Base-by-base conservation (phyloP, 148 eudicot species). In the Diospyros kaki region DNA sequence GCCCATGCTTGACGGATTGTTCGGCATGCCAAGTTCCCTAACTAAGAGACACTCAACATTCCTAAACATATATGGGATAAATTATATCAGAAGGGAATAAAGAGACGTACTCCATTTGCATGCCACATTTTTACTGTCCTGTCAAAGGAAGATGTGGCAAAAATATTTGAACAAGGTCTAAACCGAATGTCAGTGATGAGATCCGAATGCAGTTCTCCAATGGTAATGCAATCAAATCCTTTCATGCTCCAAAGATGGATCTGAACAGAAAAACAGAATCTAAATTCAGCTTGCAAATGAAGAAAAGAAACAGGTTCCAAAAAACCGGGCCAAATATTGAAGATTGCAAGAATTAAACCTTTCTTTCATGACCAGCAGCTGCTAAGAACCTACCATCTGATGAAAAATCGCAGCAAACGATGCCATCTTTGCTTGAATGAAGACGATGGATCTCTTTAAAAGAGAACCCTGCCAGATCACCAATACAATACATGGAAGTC, bases 61-160 rank as follows among this genome's bases (percentile, higher is more conserved):
- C n/a, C n/a, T n/a, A n/a, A n/a, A n/a, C n/a, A n/a, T n/a, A n/a
- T n/a, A n/a, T n/a, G n/a, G n/a, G n/a, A n/a, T n/a, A n/a, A n/a
- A n/a, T n/a, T n/a, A n/a, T n/a, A n/a, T n/a, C n/a, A n/a, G n/a
- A n/a, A n/a, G n/a, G n/a, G n/a, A n/a, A n/a, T n/a, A n/a, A n/a
- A 48, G 52, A 48, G 52, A 48, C 52, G 73, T 80, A 86, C 92
- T n/a, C 48, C 76, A 43, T 72, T 75, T 72, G 85, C 79, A 79
- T 84, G 84, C 92, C 89, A 89, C 69, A 89, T 60, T 72, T 60
- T 76, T 59, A 89, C 84, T 50, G 82, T 79, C 69, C 70, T 74
- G 69, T 89, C 92, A 69, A 77, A 84, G 10, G 92, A 89, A 45
- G 88, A 81, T n/a, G 92, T 86, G 62, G 85, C 90, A 67, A 89